Conservation (phyloP, 2,329 filamentous ascomycete species). For the Diaporthe batatas region DNA sequence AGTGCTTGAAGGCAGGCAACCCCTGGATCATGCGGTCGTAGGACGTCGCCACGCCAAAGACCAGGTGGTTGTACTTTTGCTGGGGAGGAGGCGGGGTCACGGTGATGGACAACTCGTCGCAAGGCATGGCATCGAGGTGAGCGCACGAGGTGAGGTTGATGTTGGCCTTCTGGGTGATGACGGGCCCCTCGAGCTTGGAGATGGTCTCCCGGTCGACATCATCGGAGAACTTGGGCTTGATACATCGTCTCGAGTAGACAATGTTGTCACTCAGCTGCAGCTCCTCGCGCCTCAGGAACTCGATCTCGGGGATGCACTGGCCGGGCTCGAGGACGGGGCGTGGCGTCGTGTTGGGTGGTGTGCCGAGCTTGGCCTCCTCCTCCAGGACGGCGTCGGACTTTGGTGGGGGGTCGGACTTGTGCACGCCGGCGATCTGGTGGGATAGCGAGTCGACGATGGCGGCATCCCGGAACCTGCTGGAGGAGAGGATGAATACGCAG, state of each 20-base stretch:
- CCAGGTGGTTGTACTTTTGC: slow-evolving; percentile 61
- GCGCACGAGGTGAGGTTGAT: slow-evolving; percentile 48
- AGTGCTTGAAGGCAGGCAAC: slow-evolving; percentile 66
- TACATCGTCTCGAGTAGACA: slow-evolving; percentile 59
- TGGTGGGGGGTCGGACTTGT: slow-evolving; percentile 5
- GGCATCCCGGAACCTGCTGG: slow-evolving; percentile 38
- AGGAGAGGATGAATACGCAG: slow-evolving; percentile 41
- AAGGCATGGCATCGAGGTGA: slow-evolving; percentile 46
- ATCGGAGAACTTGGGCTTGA: slow-evolving; percentile 54
- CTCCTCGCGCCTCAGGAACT: slow-evolving; percentile 48
- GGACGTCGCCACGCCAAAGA: slow-evolving; percentile 70
- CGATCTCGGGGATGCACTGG: slow-evolving; percentile 45
- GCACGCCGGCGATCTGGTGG: slow-evolving; percentile 29
- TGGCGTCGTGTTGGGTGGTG: slow-evolving; percentile 31
- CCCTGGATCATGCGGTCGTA: slow-evolving; percentile 64
- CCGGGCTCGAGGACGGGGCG: slow-evolving; percentile 41
- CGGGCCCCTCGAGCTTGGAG: slow-evolving; percentile 53
- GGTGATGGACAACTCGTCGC: slow-evolving; percentile 60
- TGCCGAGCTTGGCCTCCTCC: slow-evolving; percentile 39
- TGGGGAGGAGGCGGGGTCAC: slow-evolving; percentile 61
- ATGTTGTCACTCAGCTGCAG: slow-evolving; percentile 57
- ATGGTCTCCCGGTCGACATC: slow-evolving; percentile 54
- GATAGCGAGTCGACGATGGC: slow-evolving; percentile 38
- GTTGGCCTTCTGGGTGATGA: slow-evolving; percentile 52
- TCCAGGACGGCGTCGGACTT: slow-evolving; percentile 38